phyloP scores from a whole-genome alignment of 164 flowering plant species.

The Malania oleifera region DNA sequence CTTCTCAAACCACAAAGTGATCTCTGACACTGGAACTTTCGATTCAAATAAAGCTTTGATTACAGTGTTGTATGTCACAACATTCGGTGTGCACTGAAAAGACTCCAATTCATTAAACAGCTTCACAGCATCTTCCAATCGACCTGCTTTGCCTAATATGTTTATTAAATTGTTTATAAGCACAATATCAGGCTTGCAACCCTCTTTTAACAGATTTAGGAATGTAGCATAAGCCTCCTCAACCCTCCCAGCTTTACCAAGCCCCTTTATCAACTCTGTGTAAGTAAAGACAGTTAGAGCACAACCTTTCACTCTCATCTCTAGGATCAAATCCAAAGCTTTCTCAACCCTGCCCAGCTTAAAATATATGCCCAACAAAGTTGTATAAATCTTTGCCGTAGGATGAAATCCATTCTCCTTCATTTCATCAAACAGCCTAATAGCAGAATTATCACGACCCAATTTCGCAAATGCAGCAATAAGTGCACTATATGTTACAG shows the following conservation, averaged over 20 bases:
- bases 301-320: constrained; percentile 64
- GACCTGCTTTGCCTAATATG: constrained; percentile 63
- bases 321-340: constrained; percentile 55
- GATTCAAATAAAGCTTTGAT: constrained; percentile 65
- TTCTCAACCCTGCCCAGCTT: constrained; percentile 51
- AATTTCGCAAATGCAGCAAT: constrained; percentile 60
- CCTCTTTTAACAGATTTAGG: constrained; percentile 47
- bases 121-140: constrained; percentile 58
- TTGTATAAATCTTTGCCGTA: constrained; percentile 76
- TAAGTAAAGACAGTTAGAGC: constrained; percentile 76
- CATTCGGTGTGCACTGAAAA: constrained; percentile 61
- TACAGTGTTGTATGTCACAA: constrained; percentile 77
- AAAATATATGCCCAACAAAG: constrained; percentile 58
- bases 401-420: constrained; percentile 79
- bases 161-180: constrained; percentile 76
- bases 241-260: constrained; percentile 70
- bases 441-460: constrained; percentile 67
- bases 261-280: constrained; percentile 84
- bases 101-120: constrained; percentile 62
- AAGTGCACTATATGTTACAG: constrained; percentile 73
- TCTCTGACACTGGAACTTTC: constrained; percentile 62
- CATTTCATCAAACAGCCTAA: constrained; percentile 87
- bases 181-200: constrained; percentile 79
- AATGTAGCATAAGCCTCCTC: constrained; percentile 73
- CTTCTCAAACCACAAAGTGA: constrained; percentile 63